These are phyloP conservation scores for Cucurbita argyrosperma DNA, from an alignment of 306 rosid genomes.

Conservation along the genomic window DNA sequence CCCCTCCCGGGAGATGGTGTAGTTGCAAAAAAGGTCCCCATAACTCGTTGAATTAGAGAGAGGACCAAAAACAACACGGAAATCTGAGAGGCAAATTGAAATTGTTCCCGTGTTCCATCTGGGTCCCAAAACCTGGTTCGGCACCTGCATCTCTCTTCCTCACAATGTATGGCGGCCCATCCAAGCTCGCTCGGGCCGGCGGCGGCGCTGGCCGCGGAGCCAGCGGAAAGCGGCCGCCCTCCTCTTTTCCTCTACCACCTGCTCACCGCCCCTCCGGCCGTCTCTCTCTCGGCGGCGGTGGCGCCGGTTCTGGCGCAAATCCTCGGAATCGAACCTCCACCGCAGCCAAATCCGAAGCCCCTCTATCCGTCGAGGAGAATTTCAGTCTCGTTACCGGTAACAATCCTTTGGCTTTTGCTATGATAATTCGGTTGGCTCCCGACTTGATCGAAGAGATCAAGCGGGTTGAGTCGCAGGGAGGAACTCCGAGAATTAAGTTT, in stretches of 20 bases:
- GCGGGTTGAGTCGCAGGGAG: constrained; percentile 80
- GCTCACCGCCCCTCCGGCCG: constrained; percentile 45
- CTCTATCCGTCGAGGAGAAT: constrained; percentile 52
- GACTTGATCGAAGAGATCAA: constrained; percentile 86
- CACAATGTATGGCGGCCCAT: constrained; percentile 60
- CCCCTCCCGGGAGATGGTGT: neutral
- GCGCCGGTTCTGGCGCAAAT: constrained; percentile 10
- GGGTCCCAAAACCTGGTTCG: constrained; percentile 10
- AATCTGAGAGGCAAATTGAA: neutral
- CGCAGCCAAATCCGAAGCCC: constrained; percentile 14
- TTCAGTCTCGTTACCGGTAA: constrained; percentile 58
- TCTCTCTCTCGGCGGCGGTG: constrained; percentile 43
- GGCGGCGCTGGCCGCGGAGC: constrained; percentile 33
- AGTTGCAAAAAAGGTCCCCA: neutral
- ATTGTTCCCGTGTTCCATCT: neutral
- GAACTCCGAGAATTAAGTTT: constrained; percentile 68
- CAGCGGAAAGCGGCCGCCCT: constrained; percentile 37
- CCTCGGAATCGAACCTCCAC: constrained; percentile 25
- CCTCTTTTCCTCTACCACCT: constrained; percentile 42
- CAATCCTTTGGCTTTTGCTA: constrained; percentile 59
- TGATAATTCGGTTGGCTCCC: constrained; percentile 73
- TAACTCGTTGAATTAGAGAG: neutral
- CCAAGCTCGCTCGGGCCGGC: constrained; percentile 66
- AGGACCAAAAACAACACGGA: neutral
- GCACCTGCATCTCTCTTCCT: constrained; percentile 6